phyloP scores from a whole-genome alignment of 1,284 basidiomycete genomes.

The Trichosporon coremiiforme region DNA sequence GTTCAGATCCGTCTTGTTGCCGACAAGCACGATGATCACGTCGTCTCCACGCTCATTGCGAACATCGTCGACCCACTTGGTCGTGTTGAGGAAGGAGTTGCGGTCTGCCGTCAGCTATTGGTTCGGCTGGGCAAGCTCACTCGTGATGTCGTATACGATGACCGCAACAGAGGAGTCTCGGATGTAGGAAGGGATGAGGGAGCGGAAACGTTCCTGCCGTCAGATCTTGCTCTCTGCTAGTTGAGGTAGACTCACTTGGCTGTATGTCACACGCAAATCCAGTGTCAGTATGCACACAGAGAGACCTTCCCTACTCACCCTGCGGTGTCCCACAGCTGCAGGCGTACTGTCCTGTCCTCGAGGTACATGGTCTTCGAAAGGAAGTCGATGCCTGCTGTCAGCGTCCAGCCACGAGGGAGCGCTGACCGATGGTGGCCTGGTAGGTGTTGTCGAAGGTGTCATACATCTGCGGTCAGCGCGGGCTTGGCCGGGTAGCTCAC shows the following conservation, averaged over 20 bases:
- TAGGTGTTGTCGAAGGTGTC: slow-evolving; percentile 99
- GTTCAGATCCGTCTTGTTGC: slow-evolving; percentile 93
- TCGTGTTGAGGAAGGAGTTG: slow-evolving; percentile 92
- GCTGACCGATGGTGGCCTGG: slow-evolving; percentile 87
- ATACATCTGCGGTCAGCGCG: slow-evolving; percentile 74
- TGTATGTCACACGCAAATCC: slow-evolving; percentile 27
- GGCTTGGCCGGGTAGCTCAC: slow-evolving; percentile 39
- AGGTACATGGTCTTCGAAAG: slow-evolving; percentile 99
- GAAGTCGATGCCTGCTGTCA: slow-evolving; percentile 79
- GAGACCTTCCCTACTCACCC: slow-evolving; percentile 35
- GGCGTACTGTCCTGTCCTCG: slow-evolving; percentile 93
- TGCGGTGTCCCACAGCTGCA: slow-evolving; percentile 96
- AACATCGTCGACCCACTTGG: slow-evolving; percentile 99
- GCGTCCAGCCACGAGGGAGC: neutral
- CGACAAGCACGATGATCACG: slow-evolving; percentile 97
- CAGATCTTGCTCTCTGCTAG: neutral
- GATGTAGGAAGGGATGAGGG: slow-evolving; percentile 98
- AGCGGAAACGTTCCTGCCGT: slow-evolving; percentile 88
- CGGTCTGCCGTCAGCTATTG: slow-evolving; percentile 65
- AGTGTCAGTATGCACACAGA: slow-evolving; percentile 11
- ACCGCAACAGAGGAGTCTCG: slow-evolving; percentile 98
- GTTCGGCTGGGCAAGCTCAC: slow-evolving; percentile 60
- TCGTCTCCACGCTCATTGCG: slow-evolving; percentile 96
- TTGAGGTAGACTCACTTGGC: slow-evolving; percentile 36
- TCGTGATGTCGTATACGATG: slow-evolving; percentile 98